These are phyloP conservation scores for Fusarium sambucinum DNA, from an alignment of 2,329 filamentous ascomycete species.

Conservation along the genomic window DNA sequence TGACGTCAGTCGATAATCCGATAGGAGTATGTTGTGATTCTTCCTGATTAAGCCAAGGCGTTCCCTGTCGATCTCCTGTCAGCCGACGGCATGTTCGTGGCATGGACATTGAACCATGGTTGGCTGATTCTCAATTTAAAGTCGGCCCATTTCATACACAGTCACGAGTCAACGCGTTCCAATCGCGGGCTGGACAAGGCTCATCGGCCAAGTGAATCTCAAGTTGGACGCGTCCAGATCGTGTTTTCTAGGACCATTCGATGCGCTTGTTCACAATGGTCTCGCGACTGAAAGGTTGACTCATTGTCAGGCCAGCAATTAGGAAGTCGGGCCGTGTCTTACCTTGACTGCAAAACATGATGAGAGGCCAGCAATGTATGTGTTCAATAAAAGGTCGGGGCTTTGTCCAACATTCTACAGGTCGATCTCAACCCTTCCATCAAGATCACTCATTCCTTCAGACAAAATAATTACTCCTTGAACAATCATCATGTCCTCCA, in stretches of 20 bases:
- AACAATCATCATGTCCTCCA: constrained; percentile 19
- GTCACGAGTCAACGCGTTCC: constrained; percentile 44
- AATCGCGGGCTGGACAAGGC: constrained; percentile 23
- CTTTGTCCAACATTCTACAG: rapidly evolving
- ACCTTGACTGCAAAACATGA: background rate
- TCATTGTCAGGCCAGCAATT: constrained; percentile 23
- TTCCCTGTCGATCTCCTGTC: background rate
- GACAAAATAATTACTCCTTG: rapidly evolving
- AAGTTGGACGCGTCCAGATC: constrained; percentile 16
- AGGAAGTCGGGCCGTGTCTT: background rate
- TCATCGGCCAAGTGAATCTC: constrained; percentile 6
- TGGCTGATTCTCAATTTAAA: background rate
- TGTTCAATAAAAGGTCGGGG: background rate
- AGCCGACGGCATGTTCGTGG: constrained; percentile 1
- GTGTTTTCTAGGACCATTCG: constrained; percentile 20
- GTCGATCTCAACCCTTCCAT: background rate
- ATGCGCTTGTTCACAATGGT: background rate
- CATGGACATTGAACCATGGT: constrained; percentile 7
- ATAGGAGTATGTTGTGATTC: background rate
- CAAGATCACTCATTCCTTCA: background rate
- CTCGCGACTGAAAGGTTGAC: background rate
- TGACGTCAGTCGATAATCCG: background rate
- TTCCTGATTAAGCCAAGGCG: background rate
- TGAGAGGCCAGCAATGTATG: background rate
- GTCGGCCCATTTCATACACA: constrained; percentile 29